Evolutionary conservation across 331 rosid genomes (phyloP).

Genomic region (Telfairia occidentalis): DNA sequence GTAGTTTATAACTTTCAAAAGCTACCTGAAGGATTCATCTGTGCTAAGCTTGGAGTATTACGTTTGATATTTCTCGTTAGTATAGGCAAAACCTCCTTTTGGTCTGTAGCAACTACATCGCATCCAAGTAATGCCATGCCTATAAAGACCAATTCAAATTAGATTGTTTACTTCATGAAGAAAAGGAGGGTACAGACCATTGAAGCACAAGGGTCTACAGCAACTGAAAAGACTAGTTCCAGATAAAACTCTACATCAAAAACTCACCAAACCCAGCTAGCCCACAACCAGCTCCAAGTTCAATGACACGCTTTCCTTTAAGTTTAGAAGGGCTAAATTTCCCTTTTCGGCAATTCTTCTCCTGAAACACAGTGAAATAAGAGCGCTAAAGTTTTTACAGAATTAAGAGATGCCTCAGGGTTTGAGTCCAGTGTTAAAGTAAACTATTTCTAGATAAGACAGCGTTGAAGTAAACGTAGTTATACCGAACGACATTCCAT

Average conservation of each 20-base stretch:
- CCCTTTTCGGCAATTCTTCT: constrained; percentile 77
- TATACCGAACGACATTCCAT: neutral
- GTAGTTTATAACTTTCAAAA: constrained; percentile 4
- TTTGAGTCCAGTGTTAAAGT: neutral
- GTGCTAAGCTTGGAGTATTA: constrained; percentile 66
- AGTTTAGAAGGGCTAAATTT: constrained; percentile 77
- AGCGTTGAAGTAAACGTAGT: neutral
- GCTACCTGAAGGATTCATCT: constrained; percentile 53
- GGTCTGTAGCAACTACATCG: constrained; percentile 73
- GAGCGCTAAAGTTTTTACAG: neutral
- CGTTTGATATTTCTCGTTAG: constrained; percentile 71
- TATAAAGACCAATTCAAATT: constrained; percentile 27
- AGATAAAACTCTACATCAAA: neutral
- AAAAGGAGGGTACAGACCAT: neutral
- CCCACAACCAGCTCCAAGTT: constrained; percentile 98
- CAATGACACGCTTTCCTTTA: constrained; percentile 79
- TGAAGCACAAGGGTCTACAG: neutral
- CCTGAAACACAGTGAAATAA: constrained; percentile 30
- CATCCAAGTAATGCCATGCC: constrained; percentile 96
- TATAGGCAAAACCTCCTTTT: constrained; percentile 75
- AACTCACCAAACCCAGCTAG: constrained; percentile 86
- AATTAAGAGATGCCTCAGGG: neutral
- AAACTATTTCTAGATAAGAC: neutral
- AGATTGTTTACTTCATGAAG: neutral
- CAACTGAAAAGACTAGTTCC: constrained; percentile 1